Evolutionary conservation across 805 yeast genomes (phyloP).

Genomic region (Candida berthetii): DNA sequence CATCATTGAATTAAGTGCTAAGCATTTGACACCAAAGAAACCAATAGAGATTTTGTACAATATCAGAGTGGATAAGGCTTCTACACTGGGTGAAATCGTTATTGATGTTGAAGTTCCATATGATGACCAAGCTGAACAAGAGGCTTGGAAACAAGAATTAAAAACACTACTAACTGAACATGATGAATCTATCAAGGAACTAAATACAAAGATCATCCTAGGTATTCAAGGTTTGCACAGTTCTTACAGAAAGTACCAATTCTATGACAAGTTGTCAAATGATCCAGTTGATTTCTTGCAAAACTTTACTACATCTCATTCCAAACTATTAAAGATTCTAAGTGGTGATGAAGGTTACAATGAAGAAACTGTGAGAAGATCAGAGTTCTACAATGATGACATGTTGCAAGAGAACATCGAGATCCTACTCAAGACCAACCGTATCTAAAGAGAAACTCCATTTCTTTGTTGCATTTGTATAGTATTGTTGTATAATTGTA

Average conservation of each 20-base stretch:
- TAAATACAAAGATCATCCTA: constrained; percentile 26
- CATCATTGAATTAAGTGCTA: constrained; percentile 60
- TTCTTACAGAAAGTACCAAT: constrained; percentile 62
- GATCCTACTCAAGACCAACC: constrained; percentile 55
- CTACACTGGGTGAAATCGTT: constrained; percentile 75
- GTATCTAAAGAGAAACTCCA: constrained; percentile 4
- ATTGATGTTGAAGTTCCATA: constrained; percentile 66
- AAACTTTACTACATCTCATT: constrained; percentile 72
- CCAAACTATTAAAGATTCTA: constrained; percentile 78
- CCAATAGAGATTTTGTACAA: constrained; percentile 77
- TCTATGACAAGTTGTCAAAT: constrained; percentile 65
- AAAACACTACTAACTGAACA: constrained; percentile 20
- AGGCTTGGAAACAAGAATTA: constrained; percentile 22
- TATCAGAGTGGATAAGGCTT: constrained; percentile 68
- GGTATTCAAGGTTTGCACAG: constrained; percentile 45
- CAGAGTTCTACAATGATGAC: constrained; percentile 74
- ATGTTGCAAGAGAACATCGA: constrained; percentile 75
- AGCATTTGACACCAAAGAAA: constrained; percentile 67
- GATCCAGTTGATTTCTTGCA: constrained; percentile 75
- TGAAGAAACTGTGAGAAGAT: constrained; percentile 83
- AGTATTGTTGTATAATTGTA: too few species aligned
- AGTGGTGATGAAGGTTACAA: constrained; percentile 86
- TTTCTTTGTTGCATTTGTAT: too few species aligned
- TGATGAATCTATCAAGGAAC: constrained; percentile 25
- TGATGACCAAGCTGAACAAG: constrained; percentile 22